Evolutionary conservation across 2,329 filamentous ascomycete genomes (phyloP), one percentile per base, ranked within the genome.

Genomic region (Arthrobotrys sphaeroides): DNA sequence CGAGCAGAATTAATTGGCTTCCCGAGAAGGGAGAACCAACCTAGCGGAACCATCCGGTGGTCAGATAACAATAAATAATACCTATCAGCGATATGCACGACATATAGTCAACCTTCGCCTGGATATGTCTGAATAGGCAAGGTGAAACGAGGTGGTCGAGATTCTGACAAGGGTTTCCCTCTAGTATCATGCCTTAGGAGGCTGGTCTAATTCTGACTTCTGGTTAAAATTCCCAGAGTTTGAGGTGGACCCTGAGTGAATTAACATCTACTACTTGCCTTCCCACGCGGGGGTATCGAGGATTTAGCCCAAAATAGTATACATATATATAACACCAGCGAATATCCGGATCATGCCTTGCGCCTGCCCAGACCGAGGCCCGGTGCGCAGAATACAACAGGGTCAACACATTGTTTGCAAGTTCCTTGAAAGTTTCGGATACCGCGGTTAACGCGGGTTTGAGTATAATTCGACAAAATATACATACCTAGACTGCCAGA

Each of bases 101-200:
- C 66, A 70, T 70, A 53, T 22, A n/a, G 26, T 13, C 65, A 51
- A 60, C 18, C 51, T 60, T 51, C 59, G 53, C 59, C 42, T 60
- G 36, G 51, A 61, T 47, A 69, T 69, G 65, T 36, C 53, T 53
- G 51, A 55, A 55, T 38, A 55, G 51, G 51, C 28, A 55, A 38
- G 10, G 18, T 55, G 51, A 55, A 55, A 55, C 51, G 51, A 55
- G 18, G 20, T 12, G n/a, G 16, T 43, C 16, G 16, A 12, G 6
- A 10, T 12, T 40, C 12, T 31, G 47, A 24, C 26, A 53, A 18
- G 47, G n/a, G 28, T 55, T 24, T 5, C 7, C 47, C 47, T 33
- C 1, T 33, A 33, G 28, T 5, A 33, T 53, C 18, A 36, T 38
- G 51, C 18, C 13, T 38, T 38, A 13, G 20, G n/a, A 33, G 6